Conservation (phyloP, 148 eudicot species). For the Mesembryanthemum crystallinum region DNA sequence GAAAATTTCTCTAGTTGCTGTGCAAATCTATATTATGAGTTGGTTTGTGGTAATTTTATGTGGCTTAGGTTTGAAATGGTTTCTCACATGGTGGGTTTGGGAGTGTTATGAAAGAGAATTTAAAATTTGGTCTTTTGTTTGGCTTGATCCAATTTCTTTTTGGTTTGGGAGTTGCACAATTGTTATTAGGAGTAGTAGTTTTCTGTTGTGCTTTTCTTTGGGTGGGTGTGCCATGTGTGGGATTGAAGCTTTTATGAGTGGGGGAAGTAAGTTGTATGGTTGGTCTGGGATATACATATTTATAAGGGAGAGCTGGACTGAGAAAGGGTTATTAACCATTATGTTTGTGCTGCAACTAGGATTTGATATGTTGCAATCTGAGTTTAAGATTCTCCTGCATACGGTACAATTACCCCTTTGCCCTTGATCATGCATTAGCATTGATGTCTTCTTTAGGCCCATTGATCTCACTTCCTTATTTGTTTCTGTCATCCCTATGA, state of each 20-base stretch:
- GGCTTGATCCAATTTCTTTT: not conserved
- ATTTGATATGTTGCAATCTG: slow-evolving; percentile 17
- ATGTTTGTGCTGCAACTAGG: slow-evolving; percentile 28
- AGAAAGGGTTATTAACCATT: slow-evolving; percentile 14
- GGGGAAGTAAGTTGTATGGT: not conserved
- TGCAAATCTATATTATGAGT: not conserved
- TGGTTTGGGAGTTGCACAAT: slow-evolving; percentile 1
- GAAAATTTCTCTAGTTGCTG: not conserved
- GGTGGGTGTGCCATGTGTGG: slow-evolving; percentile 13
- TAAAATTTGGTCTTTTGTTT: not conserved
- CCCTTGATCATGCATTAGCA: slow-evolving; percentile 21
- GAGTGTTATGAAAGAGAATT: not conserved
- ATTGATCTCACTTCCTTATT: slow-evolving; percentile 19
- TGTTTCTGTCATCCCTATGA: slow-evolving; percentile 18
- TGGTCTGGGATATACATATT: not conserved
- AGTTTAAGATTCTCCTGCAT: slow-evolving; percentile 22
- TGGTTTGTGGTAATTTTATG: not conserved
- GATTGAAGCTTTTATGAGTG: slow-evolving; percentile 9
- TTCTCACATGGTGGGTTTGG: slow-evolving; percentile 1
- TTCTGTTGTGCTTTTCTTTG: not conserved
- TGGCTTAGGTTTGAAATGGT: not conserved
- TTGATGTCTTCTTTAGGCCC: slow-evolving; percentile 16
- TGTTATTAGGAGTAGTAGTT: not conserved
- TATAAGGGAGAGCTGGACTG: slow-evolving; percentile 12
- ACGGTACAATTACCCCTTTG: slow-evolving; percentile 18